phyloP scores from a whole-genome alignment of 306 rosid genomes.

The Ziziphus jujuba region DNA sequence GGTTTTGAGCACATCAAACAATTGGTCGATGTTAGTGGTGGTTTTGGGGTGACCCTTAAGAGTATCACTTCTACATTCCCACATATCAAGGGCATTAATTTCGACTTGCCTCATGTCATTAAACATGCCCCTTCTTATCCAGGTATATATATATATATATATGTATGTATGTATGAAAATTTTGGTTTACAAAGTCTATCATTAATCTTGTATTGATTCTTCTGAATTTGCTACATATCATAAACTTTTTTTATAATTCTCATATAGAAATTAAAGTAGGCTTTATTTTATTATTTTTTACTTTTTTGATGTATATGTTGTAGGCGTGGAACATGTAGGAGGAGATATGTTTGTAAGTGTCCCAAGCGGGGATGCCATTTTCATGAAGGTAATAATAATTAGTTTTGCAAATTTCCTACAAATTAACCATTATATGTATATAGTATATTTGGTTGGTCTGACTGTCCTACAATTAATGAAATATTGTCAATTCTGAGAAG shows the following conservation, averaged over 20 bases:
- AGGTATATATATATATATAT: slow-evolving; percentile 7
- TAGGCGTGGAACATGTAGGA: slow-evolving; percentile 31
- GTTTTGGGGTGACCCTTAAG: slow-evolving; percentile 38
- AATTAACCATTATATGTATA: too few relatives aligned
- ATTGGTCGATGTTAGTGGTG: slow-evolving; percentile 63
- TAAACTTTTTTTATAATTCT: too few relatives aligned
- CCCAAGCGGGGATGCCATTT: slow-evolving; percentile 30
- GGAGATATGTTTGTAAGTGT: slow-evolving; percentile 37
- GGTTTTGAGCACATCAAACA: slow-evolving; percentile 41
- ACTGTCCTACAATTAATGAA: too few relatives aligned
- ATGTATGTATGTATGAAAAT: too few relatives aligned
- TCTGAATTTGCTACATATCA: too few relatives aligned
- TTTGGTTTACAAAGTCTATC: too few relatives aligned
- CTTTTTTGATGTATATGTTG: not conserved
- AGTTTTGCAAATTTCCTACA: too few relatives aligned
- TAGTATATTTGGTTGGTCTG: too few relatives aligned
- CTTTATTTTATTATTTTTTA: too few relatives aligned
- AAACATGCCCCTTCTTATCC: slow-evolving; percentile 19
- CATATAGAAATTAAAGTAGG: too few relatives aligned
- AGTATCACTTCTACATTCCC: slow-evolving; percentile 54
- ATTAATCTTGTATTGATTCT: too few relatives aligned
- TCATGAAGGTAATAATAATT: slow-evolving; percentile 38
- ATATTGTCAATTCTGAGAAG: too few relatives aligned
- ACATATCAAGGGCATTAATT: slow-evolving; percentile 44
- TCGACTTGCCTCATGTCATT: slow-evolving; percentile 50